Evolutionary conservation across 495 filamentous ascomycete species (phyloP).

Genomic region (Aspergillus mulundensis): DNA sequence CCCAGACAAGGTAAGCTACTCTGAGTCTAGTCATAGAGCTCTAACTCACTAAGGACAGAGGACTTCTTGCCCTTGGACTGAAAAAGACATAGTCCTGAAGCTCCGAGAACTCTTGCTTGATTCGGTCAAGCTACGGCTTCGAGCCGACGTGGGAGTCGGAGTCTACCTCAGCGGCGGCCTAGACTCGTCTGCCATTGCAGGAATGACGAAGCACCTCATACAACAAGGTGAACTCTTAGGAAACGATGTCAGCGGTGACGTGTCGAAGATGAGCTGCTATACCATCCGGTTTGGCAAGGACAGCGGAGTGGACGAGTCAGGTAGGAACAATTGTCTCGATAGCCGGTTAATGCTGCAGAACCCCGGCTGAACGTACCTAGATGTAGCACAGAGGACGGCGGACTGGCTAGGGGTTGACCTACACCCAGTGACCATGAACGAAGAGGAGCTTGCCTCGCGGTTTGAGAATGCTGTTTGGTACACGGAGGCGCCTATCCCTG

Average conservation of each 20-base stretch:
- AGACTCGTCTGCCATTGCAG: slow-evolving; percentile 48
- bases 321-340: slow-evolving; percentile 13
- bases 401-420: slow-evolving; percentile 46
- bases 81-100: slow-evolving; percentile 43
- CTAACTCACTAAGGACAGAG: slow-evolving; percentile 3
- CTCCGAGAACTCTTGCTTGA: slow-evolving; percentile 44
- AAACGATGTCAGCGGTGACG: slow-evolving; percentile 23
- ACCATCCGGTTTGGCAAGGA: slow-evolving; percentile 45
- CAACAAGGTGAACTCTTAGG: slow-evolving; percentile 35
- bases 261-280: slow-evolving; percentile 38
- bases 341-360: no score
- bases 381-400: slow-evolving; percentile 48
- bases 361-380: slow-evolving; percentile 6
- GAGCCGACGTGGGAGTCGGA: slow-evolving; percentile 51
- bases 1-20: slow-evolving; percentile 37
- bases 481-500: slow-evolving; percentile 40
- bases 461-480: slow-evolving; percentile 49
- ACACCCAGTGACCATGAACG: slow-evolving; percentile 39
- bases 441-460: slow-evolving; percentile 37
- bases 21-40: neutral
- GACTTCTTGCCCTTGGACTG: slow-evolving; percentile 22
- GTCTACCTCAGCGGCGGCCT: slow-evolving; percentile 52
- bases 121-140: slow-evolving; percentile 42
- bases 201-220: slow-evolving; percentile 47
- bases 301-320: slow-evolving; percentile 44